Percentiles rank a stretch among this genome's conserved stretches.
These are phyloP conservation scores for Solanum corneliomulleri DNA, from an alignment of 257 asterid species.

Conservation along the genomic window DNA sequence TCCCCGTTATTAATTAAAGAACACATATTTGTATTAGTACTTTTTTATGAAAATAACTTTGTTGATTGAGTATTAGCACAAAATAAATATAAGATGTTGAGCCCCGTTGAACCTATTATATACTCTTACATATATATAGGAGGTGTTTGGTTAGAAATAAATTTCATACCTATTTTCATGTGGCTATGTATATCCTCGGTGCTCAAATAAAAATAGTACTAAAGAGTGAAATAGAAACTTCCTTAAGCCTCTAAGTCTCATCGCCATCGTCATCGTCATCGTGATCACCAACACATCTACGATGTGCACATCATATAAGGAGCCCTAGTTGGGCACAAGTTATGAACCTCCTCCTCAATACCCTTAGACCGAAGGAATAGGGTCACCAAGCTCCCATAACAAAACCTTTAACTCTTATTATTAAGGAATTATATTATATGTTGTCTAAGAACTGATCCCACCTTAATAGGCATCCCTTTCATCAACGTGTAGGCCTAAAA, in stretches of 20 bases:
- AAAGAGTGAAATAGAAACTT: background rate
- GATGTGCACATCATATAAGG: background rate
- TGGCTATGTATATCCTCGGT: background rate
- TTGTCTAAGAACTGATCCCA: no score
- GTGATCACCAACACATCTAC: background rate
- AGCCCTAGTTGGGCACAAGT: background rate
- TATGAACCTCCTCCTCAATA: background rate
- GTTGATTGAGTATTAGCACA: background rate
- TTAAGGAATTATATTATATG: no score
- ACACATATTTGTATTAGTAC: background rate
- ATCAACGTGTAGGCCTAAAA: no score
- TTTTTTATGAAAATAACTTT: background rate
- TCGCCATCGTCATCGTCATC: background rate
- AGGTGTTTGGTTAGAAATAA: background rate
- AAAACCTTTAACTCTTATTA: background rate
- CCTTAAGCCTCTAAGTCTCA: background rate
- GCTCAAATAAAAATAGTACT: background rate
- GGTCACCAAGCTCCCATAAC: background rate
- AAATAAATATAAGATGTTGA: background rate
- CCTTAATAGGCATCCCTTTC: no score
- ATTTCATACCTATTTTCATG: background rate
- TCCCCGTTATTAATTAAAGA: background rate
- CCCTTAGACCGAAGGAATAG: background rate
- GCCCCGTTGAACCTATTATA: background rate
- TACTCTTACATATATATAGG: background rate